Evolutionary conservation across 1,284 basidiomycete genomes (phyloP).

Genomic region (Marasmius oreades): DNA sequence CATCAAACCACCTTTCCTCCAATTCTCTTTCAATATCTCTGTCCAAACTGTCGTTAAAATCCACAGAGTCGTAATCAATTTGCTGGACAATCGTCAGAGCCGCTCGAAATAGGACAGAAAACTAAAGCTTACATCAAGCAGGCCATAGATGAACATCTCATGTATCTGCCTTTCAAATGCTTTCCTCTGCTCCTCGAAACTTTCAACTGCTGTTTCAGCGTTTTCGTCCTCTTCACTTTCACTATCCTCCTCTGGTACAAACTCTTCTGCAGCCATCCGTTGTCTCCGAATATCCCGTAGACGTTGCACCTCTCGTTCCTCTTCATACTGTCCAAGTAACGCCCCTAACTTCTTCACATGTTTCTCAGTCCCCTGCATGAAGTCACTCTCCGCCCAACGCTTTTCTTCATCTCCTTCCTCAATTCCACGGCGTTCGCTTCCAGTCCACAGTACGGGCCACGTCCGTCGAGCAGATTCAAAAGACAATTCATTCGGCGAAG

Average conservation of each 20-base stretch:
- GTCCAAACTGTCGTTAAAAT: slow-evolving; percentile 75
- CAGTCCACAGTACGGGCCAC: slow-evolving; percentile 69
- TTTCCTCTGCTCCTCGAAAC: slow-evolving; percentile 42
- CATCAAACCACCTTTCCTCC: slow-evolving; percentile 76
- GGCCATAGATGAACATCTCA: slow-evolving; percentile 73
- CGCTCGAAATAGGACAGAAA: no score
- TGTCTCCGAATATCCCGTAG: slow-evolving; percentile 45
- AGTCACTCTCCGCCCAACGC: slow-evolving; percentile 60
- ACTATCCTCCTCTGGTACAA: slow-evolving; percentile 64
- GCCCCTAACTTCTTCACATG: slow-evolving; percentile 67
- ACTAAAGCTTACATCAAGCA: slow-evolving; percentile 62
- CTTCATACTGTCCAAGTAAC: slow-evolving; percentile 67
- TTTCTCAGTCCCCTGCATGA: slow-evolving; percentile 53
- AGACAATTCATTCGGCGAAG: slow-evolving; percentile 49
- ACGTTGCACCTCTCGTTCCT: slow-evolving; percentile 66
- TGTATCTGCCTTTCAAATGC: slow-evolving; percentile 57
- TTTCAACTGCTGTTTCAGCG: slow-evolving; percentile 23
- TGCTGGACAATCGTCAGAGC: slow-evolving; percentile 37
- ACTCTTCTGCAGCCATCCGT: slow-evolving; percentile 39
- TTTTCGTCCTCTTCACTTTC: slow-evolving; percentile 40
- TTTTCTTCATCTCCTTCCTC: slow-evolving; percentile 63
- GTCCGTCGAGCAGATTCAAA: slow-evolving; percentile 46
- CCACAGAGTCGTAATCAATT: slow-evolving; percentile 66
- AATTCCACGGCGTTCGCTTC: slow-evolving; percentile 41
- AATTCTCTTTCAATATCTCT: slow-evolving; percentile 54